Percentiles rank a stretch among this genome's conserved stretches.
Evolutionary conservation across 2,329 filamentous ascomycete species (phyloP).

Genomic region (Elsinoe ampelina): DNA sequence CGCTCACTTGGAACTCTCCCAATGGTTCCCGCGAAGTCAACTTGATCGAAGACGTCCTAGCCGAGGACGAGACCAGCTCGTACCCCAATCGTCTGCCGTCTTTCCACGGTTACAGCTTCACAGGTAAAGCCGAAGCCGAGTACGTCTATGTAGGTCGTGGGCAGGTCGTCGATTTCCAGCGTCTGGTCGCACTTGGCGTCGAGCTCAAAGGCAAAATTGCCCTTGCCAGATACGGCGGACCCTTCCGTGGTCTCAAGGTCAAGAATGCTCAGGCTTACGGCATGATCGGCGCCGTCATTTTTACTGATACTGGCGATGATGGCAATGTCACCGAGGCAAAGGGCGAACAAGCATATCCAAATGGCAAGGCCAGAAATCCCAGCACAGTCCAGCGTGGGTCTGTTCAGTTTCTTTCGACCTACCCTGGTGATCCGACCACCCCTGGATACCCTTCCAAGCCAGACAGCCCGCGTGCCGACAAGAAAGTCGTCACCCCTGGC

Average conservation of each 20-base stretch:
- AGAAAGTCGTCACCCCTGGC: conserved; percentile 54
- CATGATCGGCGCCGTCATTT: conserved; percentile 39
- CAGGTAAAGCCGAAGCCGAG: conserved; percentile 38
- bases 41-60: conserved; percentile 21
- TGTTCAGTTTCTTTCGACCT: conserved; percentile 52
- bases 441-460: conserved; percentile 82
- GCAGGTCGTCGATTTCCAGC: conserved; percentile 37
- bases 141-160: conserved; percentile 39
- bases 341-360: conserved; percentile 34
- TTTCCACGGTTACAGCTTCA: conserved; percentile 41
- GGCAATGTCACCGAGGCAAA: conserved; percentile 40
- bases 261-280: conserved; percentile 39
- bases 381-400: conserved; percentile 38
- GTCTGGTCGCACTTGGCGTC: conserved; percentile 31
- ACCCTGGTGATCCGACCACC: conserved; percentile 64
- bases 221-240: conserved; percentile 37
- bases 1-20: conserved; percentile 34
- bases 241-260: conserved; percentile 39
- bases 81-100: conserved; percentile 61
- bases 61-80: conserved; percentile 29
- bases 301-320: conserved; percentile 38
- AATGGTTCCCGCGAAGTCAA: conserved; percentile 61
- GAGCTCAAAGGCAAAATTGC: conserved; percentile 41
- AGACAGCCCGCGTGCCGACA: conserved; percentile 61
- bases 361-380: conserved; percentile 38